Evolutionary conservation across 768 basidiomycete species (phyloP).

Genomic region (Phylloporus sp.): DNA sequence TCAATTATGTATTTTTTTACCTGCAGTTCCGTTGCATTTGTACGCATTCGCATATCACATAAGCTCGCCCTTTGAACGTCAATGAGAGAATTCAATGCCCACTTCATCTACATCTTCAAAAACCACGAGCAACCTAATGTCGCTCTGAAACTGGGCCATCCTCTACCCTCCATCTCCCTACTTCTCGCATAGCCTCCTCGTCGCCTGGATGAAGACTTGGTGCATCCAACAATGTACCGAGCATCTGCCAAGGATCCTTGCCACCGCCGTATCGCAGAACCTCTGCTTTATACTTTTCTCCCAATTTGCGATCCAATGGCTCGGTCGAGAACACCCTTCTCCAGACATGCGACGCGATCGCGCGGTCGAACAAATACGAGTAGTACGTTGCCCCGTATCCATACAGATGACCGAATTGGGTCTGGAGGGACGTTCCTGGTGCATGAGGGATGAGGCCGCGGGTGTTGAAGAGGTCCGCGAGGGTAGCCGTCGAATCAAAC

Average conservation of each 20-base stretch:
- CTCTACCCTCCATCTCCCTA: slow-evolving; percentile 85
- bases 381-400: slow-evolving; percentile 99
- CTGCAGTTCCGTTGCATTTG: not conserved
- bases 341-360: slow-evolving; percentile 94
- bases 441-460: slow-evolving; percentile 83
- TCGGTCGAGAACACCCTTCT: slow-evolving; percentile 60
- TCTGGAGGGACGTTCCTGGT: slow-evolving; percentile 85
- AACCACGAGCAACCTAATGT: slow-evolving; percentile 38
- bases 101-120: not conserved
- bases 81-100: not conserved
- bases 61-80: too few species aligned
- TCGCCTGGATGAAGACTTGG: slow-evolving; percentile 70
- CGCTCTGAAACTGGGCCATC: slow-evolving; percentile 60
- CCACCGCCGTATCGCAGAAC: slow-evolving; percentile 82
- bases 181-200: slow-evolving; percentile 78
- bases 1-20: slow-evolving; percentile 10
- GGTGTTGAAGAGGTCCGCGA: slow-evolving; percentile 56
- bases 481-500: slow-evolving; percentile 71
- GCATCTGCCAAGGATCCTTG: slow-evolving; percentile 92
- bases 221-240: slow-evolving; percentile 60
- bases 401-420: slow-evolving; percentile 91
- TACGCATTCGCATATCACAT: not conserved
- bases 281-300: slow-evolving; percentile 76
- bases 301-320: slow-evolving; percentile 65
- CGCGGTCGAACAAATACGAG: slow-evolving; percentile 93